Base-by-base conservation (phyloP, 768 basidiomycete species). In the Mycena filopes region DNA sequence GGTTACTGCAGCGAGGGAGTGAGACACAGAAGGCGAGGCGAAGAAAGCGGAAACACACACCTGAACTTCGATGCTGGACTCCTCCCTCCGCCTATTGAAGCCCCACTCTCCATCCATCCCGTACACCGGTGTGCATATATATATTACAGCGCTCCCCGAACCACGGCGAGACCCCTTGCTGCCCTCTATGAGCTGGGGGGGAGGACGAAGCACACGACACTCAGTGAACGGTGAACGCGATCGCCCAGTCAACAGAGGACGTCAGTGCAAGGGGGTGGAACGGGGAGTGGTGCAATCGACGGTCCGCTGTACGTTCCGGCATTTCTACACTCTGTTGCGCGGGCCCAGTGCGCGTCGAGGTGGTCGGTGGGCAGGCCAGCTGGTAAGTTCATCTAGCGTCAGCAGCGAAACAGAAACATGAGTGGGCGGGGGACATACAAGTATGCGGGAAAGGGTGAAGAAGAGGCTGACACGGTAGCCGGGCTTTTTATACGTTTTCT, bases 71-170 rank as follows among this genome's bases (percentile, higher is more conserved):
- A 28, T 15, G 26, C 41, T 15, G 41, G 40, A 55, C 26, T 40
- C 26, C 20, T 42, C 54, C 54, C n/a, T 55, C 54, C 54, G 41
- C 40, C 40, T n/a, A 23, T 20, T 42, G 54, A 55, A 55, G 54
- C 54, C 54, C 38, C 51, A n/a, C 49, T n/a, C 51, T 53, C 21
- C 42, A 20, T 20, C 9, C 42, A 43, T 20, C 4, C 42, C 42
- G 42, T 43, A 21, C 42, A 43, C 42, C 20, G 18, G 15, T n/a
- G 42, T 21, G 42, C 9, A 16, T n/a, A 16, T 38, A 16, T 9
- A 13, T 18, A 13, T n/a, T n/a, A 18, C 41, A 13, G 41, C 15
- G 16, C 41, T 8, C 41, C 4, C 6, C 16, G 41, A 42, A 18
- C 18, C 42, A 21, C 4, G 42, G 42, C 18, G 42, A 20, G 21